Percentiles rank a stretch among this genome's conserved stretches.
Conservation (phyloP, 202 grass and related monocot genomes). For the Saccharum hybrid region DNA sequence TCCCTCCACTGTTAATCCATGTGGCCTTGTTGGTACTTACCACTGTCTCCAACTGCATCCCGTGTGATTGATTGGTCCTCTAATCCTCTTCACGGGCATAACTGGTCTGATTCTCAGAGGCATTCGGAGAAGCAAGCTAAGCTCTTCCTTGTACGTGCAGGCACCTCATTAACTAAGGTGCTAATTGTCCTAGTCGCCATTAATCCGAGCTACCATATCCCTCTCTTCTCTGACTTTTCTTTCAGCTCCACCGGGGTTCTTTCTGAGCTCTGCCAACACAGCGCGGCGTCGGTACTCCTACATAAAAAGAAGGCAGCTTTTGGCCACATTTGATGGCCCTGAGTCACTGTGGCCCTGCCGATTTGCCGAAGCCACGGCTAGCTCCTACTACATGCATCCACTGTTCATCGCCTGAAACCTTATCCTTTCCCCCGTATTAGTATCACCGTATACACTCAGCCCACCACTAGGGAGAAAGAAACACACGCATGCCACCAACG, state of each 20-base stretch:
- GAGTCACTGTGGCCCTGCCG: background rate
- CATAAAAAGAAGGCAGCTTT: background rate
- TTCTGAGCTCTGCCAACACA: background rate
- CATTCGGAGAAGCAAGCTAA: background rate
- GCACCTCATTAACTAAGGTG: constrained; percentile 10
- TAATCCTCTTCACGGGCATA: constrained; percentile 1
- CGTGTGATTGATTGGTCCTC: background rate
- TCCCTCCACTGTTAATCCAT: constrained; percentile 43
- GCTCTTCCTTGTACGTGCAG: background rate
- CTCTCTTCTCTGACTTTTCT: too few species aligned
- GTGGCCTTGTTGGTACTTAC: constrained; percentile 11
- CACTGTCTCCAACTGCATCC: constrained; percentile 6
- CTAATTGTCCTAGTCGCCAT: constrained; percentile 36
- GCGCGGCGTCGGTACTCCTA: background rate
- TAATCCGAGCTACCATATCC: background rate
- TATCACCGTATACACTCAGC: too few species aligned
- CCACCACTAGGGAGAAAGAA: constrained; percentile 31
- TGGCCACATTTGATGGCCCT: constrained; percentile 3
- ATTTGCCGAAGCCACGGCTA: constrained; percentile 14
- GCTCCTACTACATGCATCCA: constrained; percentile 11
- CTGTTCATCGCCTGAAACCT: constrained; percentile 33
- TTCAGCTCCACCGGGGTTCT: too few species aligned
- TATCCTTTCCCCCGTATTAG: constrained; percentile 44
- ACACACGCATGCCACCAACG: constrained; percentile 48
- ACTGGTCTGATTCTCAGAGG: background rate